Conservation (phyloP, 2,329 filamentous ascomycete genomes). For the Dactylellina cionopaga region DNA sequence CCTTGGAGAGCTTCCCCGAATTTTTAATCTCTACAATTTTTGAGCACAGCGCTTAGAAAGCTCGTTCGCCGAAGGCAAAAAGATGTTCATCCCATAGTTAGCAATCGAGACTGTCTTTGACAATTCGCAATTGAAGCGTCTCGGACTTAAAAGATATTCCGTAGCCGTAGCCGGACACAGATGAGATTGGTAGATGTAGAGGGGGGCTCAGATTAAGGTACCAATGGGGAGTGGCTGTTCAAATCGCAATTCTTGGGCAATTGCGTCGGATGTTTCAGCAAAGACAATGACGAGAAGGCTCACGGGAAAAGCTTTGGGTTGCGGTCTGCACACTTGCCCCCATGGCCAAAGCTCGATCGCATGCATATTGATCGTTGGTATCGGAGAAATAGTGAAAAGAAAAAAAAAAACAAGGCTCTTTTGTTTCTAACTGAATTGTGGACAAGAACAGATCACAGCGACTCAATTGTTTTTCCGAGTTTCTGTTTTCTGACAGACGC, state of each 20-base stretch:
- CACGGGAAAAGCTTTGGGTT: not conserved
- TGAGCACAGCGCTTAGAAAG: slow-evolving; percentile 20
- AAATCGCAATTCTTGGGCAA: slow-evolving; percentile 25
- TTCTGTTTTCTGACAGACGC: slow-evolving; percentile 21
- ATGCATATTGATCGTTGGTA: slow-evolving; percentile 30
- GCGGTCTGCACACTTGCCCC: slow-evolving; percentile 7
- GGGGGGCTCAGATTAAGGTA: not conserved
- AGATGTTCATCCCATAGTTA: not conserved
- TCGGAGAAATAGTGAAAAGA: slow-evolving; percentile 46
- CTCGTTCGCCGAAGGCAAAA: not conserved
- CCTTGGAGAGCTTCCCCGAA: not conserved
- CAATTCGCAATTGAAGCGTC: slow-evolving; percentile 20
- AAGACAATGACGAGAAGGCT: slow-evolving; percentile 10
- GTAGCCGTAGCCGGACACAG: slow-evolving; percentile 4
- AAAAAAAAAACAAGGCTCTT: slow-evolving; percentile 1
- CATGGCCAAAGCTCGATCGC: slow-evolving; percentile 35
- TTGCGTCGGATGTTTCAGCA: slow-evolving; percentile 46
- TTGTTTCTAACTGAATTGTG: slow-evolving; percentile 16
- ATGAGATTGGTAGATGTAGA: slow-evolving; percentile 14
- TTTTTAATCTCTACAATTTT: too few relatives aligned
- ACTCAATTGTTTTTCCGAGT: slow-evolving; percentile 34
- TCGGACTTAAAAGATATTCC: slow-evolving; percentile 41
- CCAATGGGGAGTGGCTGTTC: slow-evolving; percentile 22
- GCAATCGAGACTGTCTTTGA: not conserved
- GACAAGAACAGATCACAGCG: too few relatives aligned